A percentile compares a stretch with the other conserved stretches of the same genome.
phyloP scores from a whole-genome alignment of 2,329 filamentous ascomycete genomes.

The Trichoderma breve region DNA sequence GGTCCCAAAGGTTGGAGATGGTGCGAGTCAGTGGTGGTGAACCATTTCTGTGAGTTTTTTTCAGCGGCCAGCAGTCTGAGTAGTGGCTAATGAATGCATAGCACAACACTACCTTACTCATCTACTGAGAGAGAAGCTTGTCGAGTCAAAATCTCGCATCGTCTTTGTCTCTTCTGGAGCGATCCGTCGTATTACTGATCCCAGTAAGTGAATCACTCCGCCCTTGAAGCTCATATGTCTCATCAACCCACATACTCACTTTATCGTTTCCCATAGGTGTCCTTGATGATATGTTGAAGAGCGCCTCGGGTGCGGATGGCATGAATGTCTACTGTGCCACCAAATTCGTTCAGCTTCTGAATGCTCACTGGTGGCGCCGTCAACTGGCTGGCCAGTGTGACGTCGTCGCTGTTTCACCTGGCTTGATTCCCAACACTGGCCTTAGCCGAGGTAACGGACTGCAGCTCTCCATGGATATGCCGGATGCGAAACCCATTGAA shows the following conservation, averaged over 20 bases:
- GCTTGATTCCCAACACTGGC: slow-evolving; percentile 49
- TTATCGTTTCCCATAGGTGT: slow-evolving; percentile 27
- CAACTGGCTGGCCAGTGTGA: slow-evolving; percentile 43
- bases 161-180: slow-evolving; percentile 53
- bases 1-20: slow-evolving; percentile 45
- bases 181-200: slow-evolving; percentile 41
- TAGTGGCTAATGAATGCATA: slow-evolving; percentile 25
- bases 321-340: slow-evolving; percentile 40
- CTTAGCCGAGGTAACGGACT: slow-evolving; percentile 34
- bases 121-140: slow-evolving; percentile 47
- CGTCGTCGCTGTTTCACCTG: slow-evolving; percentile 54
- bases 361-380: slow-evolving; percentile 56
- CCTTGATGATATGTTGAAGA: slow-evolving; percentile 41
- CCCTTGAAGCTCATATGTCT: background rate
- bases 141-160: slow-evolving; percentile 45
- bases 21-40: slow-evolving; percentile 51
- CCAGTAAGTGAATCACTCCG: slow-evolving; percentile 29
- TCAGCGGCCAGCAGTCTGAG: background rate
- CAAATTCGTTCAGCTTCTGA: slow-evolving; percentile 52
- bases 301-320: slow-evolving; percentile 35
- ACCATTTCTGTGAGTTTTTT: slow-evolving; percentile 46
- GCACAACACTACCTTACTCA: slow-evolving; percentile 55
- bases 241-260: background rate
- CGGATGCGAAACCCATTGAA: slow-evolving; percentile 48
- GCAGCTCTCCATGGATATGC: slow-evolving; percentile 32